A percentile compares a stretch with the other conserved stretches of the same genome.
Conservation (phyloP, 257 asterid species). For the Cynanchum wilfordii region DNA sequence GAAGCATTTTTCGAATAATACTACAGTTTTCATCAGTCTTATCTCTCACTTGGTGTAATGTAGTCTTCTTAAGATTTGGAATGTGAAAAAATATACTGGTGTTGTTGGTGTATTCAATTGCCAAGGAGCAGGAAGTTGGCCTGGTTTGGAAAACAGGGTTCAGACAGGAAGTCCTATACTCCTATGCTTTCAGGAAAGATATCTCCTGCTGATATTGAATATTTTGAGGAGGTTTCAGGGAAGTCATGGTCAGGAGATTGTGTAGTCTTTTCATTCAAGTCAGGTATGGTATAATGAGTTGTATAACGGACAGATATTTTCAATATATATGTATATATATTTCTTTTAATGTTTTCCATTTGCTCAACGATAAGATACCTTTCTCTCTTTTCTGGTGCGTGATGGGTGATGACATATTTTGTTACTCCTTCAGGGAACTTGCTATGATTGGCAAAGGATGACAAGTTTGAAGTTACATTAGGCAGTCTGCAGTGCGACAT, state of each 20-base stretch:
- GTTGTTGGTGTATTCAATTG: conserved; percentile 52
- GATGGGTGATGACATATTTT: background rate
- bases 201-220: conserved; percentile 45
- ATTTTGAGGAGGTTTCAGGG: conserved; percentile 31
- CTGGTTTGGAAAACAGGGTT: conserved; percentile 28
- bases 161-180: conserved; percentile 18
- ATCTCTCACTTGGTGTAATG: background rate
- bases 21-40: background rate
- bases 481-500: conserved; percentile 46
- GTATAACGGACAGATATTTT: background rate
- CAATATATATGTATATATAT: no score
- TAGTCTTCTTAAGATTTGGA: conserved; percentile 59
- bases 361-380: no score
- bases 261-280: conserved; percentile 47
- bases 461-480: conserved; percentile 28
- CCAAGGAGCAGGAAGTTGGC: conserved; percentile 62
- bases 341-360: no score
- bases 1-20: no score
- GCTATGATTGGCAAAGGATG: conserved; percentile 15
- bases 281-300: conserved; percentile 31
- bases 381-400: background rate
- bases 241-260: conserved; percentile 36
- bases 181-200: conserved; percentile 37
- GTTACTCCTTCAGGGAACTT: background rate
- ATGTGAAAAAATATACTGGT: conserved; percentile 44